Percentiles rank a stretch among this genome's conserved stretches.
These are phyloP conservation scores for Cryptosporidium muris DNA, from an alignment of 169 alveolate genomes.

Conservation along the genomic window DNA sequence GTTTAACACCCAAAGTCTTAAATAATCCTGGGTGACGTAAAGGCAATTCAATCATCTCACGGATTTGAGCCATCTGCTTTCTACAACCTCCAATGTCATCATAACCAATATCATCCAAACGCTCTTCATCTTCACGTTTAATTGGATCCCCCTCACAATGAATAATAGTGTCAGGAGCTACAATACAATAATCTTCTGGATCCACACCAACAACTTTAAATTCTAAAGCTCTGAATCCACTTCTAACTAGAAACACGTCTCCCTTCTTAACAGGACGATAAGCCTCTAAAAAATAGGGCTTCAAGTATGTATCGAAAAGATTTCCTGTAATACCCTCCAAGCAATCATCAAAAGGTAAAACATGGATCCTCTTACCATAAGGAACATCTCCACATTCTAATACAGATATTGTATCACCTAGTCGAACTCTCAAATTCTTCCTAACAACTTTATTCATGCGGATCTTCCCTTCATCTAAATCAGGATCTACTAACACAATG, in stretches of 20 bases:
- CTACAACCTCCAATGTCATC: constrained; percentile 99
- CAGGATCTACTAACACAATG: constrained; percentile 96
- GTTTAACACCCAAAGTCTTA: constrained; percentile 99
- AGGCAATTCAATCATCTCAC: constrained; percentile 99
- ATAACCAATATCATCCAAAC: constrained; percentile 98
- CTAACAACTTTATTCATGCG: constrained; percentile 95
- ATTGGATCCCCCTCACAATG: constrained; percentile 98
- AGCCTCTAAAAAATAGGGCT: constrained; percentile 99
- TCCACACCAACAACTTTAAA: constrained; percentile 99
- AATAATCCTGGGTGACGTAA: constrained; percentile 98
- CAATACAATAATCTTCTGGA: constrained; percentile 99
- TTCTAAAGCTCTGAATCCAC: constrained; percentile 99
- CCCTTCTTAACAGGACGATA: constrained; percentile 99
- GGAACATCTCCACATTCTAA: constrained; percentile 97
- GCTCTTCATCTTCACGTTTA: constrained; percentile 99
- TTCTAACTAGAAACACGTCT: constrained; percentile 97
- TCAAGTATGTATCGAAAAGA: constrained; percentile 95
- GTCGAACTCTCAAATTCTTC: constrained; percentile 95
- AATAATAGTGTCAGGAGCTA: constrained; percentile 98
- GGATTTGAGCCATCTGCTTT: constrained; percentile 98
- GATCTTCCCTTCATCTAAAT: constrained; percentile 95
- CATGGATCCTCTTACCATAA: constrained; percentile 97
- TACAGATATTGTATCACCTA: constrained; percentile 96
- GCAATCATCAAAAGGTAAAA: constrained; percentile 98
- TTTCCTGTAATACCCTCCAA: constrained; percentile 99